These are phyloP conservation scores for Hydrangea macrophylla DNA, from an alignment of 148 eudicot genomes.

Conservation along the genomic window DNA sequence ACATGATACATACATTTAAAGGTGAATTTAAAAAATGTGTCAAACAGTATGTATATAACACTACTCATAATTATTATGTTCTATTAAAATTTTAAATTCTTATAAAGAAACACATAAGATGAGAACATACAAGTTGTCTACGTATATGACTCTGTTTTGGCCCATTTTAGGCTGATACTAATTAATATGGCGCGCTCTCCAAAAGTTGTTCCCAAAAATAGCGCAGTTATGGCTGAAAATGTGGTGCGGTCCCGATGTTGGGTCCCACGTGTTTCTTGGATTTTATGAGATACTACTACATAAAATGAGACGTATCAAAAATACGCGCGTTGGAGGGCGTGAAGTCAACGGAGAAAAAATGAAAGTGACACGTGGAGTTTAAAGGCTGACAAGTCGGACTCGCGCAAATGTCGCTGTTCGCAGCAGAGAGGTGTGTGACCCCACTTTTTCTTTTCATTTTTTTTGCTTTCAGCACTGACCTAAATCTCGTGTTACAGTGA, in stretches of 20 bases:
- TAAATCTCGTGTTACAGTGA: neutral
- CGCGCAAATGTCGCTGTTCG: slow-evolving; percentile 46
- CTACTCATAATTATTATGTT: too few species aligned
- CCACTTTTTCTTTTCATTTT: neutral
- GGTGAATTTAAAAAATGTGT: too few species aligned
- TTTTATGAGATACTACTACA: neutral
- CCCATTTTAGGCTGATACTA: neutral
- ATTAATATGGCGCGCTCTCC: neutral
- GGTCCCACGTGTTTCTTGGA: neutral
- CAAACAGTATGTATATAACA: too few species aligned
- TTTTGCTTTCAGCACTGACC: neutral
- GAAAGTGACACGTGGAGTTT: slow-evolving; percentile 33
- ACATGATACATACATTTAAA: too few species aligned
- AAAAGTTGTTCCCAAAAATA: too few species aligned
- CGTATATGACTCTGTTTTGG: too few species aligned
- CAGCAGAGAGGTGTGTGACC: neutral
- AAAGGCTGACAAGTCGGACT: slow-evolving; percentile 42
- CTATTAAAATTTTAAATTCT: too few species aligned
- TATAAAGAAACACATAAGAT: too few species aligned
- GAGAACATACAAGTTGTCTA: too few species aligned
- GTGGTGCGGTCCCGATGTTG: neutral
- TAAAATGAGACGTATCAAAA: neutral
- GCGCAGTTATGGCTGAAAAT: neutral
- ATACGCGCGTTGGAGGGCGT: slow-evolving; percentile 7
- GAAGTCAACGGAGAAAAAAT: slow-evolving; percentile 13